Evolutionary conservation across 192 early-diverging fungal genomes (phyloP).

Genomic region (Phlyctochytrium planicorne): DNA sequence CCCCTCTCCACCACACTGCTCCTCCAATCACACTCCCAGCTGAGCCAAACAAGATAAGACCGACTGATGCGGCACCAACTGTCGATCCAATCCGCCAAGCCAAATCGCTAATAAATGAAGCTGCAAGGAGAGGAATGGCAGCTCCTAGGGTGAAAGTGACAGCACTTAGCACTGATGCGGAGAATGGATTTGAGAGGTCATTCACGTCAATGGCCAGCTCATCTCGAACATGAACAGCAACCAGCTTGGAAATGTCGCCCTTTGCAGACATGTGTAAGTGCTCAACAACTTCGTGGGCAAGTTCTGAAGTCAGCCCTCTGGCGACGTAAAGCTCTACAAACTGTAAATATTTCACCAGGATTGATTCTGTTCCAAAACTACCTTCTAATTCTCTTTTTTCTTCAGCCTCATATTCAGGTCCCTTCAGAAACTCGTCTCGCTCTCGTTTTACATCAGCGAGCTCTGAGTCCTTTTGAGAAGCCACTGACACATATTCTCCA

Average conservation of each 20-base stretch:
- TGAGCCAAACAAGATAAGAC: constrained; percentile 40
- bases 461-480: constrained; percentile 48
- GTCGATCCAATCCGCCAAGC: too few species aligned
- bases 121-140: constrained; percentile 27
- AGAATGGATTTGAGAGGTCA: constrained; percentile 40
- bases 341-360: background rate
- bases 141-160: constrained; percentile 38
- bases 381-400: constrained; percentile 43
- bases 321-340: constrained; percentile 36
- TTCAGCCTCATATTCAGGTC: constrained; percentile 30
- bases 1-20: constrained; percentile 41
- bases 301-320: constrained; percentile 34
- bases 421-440: constrained; percentile 40
- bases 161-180: constrained; percentile 38
- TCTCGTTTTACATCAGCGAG: constrained; percentile 39
- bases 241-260: constrained; percentile 41
- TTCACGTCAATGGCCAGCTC: constrained; percentile 49
- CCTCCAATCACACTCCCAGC: constrained; percentile 42
- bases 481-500: constrained; percentile 44
- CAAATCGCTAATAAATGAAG: too few species aligned
- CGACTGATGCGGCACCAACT: constrained; percentile 22
- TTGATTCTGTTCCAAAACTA: constrained; percentile 1
- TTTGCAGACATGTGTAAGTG: constrained; percentile 29
- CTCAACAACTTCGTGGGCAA: constrained; percentile 36
- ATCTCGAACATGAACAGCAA: constrained; percentile 43